Base-by-base conservation (phyloP, 768 basidiomycete genomes). In the Leccinellum albellum region DNA sequence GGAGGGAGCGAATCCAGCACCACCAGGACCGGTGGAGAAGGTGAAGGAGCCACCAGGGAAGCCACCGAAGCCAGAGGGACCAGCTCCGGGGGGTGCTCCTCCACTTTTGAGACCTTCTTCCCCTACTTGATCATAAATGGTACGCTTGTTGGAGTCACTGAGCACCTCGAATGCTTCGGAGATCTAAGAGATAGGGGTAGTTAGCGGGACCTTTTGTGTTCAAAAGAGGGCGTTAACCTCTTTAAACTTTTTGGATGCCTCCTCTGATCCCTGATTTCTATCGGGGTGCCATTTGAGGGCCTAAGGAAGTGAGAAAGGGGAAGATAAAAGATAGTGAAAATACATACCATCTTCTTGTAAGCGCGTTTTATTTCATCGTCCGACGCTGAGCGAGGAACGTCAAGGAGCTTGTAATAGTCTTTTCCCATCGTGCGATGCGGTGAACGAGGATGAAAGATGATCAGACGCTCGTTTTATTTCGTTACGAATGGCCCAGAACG, bases 101-200 rank as follows among this genome's bases (percentile, higher is more conserved):
- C 82, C 82, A 7, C 82, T 82, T 70, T 98, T 98, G 63, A 98
- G 80, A 2, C 96, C 95, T 55, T 97, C 95, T 70, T 97, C 94
- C 33, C 96, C 96, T 54, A 94, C 87, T 63, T 97, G 92, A 72
- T 97, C 95, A 62, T 94, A 98, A 7, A 93, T 69, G 0, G 89
- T 74, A 23, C 91, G 87, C 66, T 93, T 94, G 68, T 92, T 79
- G 71, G 84, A 84, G 73, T 97, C 94, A 51, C 82, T 90, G 55
- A 98, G 84, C 28, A 96, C 94, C 70, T 98, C 96, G 65, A 96
- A 98, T 0, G 94, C 95, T 76, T 98, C 96, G 31, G 91, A 91
- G 47, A 98, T 83, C 89, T 96, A 50, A 17, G 17, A 51, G 28
- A 46, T 9, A 14, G 21, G 2, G 35, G 57, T 45, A 59, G 56